phyloP scores from a whole-genome alignment of 352 stramenopile genomes.

The Globisporangium rhizosaccharum region DNA sequence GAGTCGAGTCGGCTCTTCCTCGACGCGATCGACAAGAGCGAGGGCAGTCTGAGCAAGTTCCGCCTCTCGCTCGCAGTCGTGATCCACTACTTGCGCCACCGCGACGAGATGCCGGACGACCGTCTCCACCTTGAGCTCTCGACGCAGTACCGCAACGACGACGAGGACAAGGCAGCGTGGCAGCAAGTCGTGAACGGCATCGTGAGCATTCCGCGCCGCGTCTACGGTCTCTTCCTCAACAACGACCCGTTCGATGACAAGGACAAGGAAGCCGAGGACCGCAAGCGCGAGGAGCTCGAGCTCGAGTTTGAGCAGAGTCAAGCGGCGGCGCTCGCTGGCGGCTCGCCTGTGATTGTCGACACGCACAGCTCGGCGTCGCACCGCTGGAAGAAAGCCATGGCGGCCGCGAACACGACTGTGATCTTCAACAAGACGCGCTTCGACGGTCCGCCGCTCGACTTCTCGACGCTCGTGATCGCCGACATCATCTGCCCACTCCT shows the following conservation, averaged over 20 bases:
- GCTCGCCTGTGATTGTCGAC: background rate
- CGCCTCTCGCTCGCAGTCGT: constrained; percentile 77
- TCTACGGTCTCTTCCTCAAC: constrained; percentile 41
- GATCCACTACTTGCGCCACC: constrained; percentile 81
- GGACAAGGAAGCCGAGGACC: constrained; percentile 68
- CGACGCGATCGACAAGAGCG: constrained; percentile 81
- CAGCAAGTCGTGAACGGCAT: constrained; percentile 33
- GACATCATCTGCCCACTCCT: constrained; percentile 79
- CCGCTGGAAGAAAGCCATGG: constrained; percentile 72
- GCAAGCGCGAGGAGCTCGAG: constrained; percentile 58
- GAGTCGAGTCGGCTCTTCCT: constrained; percentile 77
- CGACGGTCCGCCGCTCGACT: constrained; percentile 74
- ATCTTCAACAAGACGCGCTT: constrained; percentile 78
- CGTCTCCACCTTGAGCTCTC: constrained; percentile 48
- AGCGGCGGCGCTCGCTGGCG: constrained; percentile 10
- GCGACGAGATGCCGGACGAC: constrained; percentile 76
- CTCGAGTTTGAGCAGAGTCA: constrained; percentile 49
- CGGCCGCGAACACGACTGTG: constrained; percentile 57
- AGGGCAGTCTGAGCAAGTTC: constrained; percentile 80
- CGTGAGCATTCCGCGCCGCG: constrained; percentile 28
- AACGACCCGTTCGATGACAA: constrained; percentile 71
- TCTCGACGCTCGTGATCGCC: constrained; percentile 79
- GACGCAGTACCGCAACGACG: constrained; percentile 38
- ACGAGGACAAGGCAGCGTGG: constrained; percentile 68
- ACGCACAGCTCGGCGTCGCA: constrained; percentile 21